These are phyloP conservation scores for Russula olivacea DNA, from an alignment of 768 basidiomycete genomes.

Conservation along the genomic window DNA sequence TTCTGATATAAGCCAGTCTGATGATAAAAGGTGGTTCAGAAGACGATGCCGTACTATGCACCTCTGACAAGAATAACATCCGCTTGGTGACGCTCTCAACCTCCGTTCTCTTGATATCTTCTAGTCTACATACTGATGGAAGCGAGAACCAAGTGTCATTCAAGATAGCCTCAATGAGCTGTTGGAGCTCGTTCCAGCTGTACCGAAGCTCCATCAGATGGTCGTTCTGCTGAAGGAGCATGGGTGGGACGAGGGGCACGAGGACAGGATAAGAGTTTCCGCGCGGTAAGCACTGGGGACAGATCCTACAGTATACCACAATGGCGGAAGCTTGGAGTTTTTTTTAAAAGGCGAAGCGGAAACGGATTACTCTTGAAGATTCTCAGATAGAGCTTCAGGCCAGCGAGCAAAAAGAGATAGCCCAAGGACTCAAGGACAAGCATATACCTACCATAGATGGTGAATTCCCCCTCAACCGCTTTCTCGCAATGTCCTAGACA, in stretches of 20 bases:
- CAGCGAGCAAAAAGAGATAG: constrained; percentile 72
- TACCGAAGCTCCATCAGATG: constrained; percentile 73
- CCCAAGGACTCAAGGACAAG: constrained; percentile 55
- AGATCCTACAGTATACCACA: neutral
- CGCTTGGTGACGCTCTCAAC: constrained; percentile 61
- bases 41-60: too few species aligned
- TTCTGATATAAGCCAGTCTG: constrained; percentile 1
- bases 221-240: constrained; percentile 51
- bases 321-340: too few species aligned
- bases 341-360: constrained; percentile 31
- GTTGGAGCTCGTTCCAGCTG: constrained; percentile 68
- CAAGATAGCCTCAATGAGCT: constrained; percentile 79
- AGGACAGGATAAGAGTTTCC: constrained; percentile 39
- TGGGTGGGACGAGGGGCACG: constrained; percentile 62
- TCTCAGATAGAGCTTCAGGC: constrained; percentile 69
- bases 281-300: constrained; percentile 25
- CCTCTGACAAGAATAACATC: too few species aligned
- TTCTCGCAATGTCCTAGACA: neutral
- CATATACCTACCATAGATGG: constrained; percentile 72
- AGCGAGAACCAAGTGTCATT: constrained; percentile 51
- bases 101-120: constrained; percentile 70
- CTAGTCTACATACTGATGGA: constrained; percentile 29
- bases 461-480: constrained; percentile 29
- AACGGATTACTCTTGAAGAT: constrained; percentile 51
- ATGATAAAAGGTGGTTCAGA: too few species aligned